Evolutionary conservation across 2,329 filamentous ascomycete genomes (phyloP), one percentile per base, ranked within the genome.

Genomic region (Colletotrichum orchidophilum): DNA sequence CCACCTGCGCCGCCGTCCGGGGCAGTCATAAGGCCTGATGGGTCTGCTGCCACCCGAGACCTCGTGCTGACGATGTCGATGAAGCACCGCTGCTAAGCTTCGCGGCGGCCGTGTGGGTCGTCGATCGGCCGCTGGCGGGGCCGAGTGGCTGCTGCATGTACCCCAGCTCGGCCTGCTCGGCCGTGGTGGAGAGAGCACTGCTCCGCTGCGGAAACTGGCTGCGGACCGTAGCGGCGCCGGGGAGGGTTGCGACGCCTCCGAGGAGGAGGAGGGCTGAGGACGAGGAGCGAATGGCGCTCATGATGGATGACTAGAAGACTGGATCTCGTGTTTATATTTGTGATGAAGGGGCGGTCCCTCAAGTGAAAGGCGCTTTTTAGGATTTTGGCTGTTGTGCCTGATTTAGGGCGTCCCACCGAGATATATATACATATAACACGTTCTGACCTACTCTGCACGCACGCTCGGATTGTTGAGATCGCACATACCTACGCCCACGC

Each of bases 221-320:
- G 59, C 74, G 73, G 27, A 75, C 75, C 18, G 74, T 60, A 33
- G 74, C 63, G 35, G 73, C 75, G 31, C 74, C 71, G 15, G 75
- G 74, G 1, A 76, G 71, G 8, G 73, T 72, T 11, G 75, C 74
- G 3, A 76, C 73, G 59, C 74, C 75, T 11, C 74, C 73, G 33
- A 76, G 62, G 42, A 75, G 73, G 54, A 76, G 66, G n/a, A 74
- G 73, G 11, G 71, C 65, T 7, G 74, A 74, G 1, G 74, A 74
- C 4, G 71, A 70, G 15, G 71, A 66, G n/a, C 70, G 53, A 13
- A 70, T 60, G 27, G 57, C 66, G 39, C 66, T 70, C 70, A 70
- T 72, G 42, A 35, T 68, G 12, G 13, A 9, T 26, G 31, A 21
- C 6, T 9, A 12, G 9, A 13, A 7, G 26, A 29, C 12, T 9